phyloP scores from a whole-genome alignment of 1,139 yeast species.

The Magnusiomyces magnusii region DNA sequence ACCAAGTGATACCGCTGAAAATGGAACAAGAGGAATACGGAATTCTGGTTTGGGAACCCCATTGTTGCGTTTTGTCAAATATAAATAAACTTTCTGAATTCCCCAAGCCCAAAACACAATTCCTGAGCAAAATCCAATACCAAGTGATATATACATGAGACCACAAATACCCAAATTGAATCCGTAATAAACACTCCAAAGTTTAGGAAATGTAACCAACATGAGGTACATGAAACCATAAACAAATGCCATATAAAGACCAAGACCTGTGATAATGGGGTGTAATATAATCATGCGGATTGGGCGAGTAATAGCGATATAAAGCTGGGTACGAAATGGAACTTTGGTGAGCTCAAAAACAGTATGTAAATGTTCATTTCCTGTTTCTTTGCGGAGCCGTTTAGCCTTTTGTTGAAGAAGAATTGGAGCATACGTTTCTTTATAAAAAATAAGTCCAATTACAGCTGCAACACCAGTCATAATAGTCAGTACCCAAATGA shows the following conservation, averaged over 20 bases:
- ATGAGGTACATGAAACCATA: constrained; percentile 58
- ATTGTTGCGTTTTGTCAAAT: constrained; percentile 37
- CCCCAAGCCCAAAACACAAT: constrained; percentile 40
- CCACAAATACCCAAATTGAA: constrained; percentile 47
- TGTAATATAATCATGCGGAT: constrained; percentile 44
- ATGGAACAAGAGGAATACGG: constrained; percentile 40
- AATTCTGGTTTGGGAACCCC: constrained; percentile 53
- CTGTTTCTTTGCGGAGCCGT: constrained; percentile 51
- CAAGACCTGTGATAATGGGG: constrained; percentile 57
- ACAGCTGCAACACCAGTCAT: constrained; percentile 53
- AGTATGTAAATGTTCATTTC: constrained; percentile 50
- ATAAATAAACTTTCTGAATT: constrained; percentile 37
- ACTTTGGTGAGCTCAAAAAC: constrained; percentile 42
- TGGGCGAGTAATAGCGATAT: constrained; percentile 44
- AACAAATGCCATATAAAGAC: constrained; percentile 54
- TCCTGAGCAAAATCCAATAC: constrained; percentile 46
- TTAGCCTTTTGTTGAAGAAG: constrained; percentile 52
- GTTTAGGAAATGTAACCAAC: constrained; percentile 51
- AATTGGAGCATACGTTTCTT: constrained; percentile 69
- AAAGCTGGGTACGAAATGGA: constrained; percentile 21
- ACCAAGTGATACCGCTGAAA: constrained; percentile 39
- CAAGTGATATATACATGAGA: constrained; percentile 49
- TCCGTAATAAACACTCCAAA: constrained; percentile 43
- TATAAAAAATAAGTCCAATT: constrained; percentile 40
- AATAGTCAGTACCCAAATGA: constrained; percentile 57